Percentiles rank a stretch among this genome's conserved stretches.
phyloP scores from a whole-genome alignment of 225 moss, liverwort and hornwort genomes.

The Rhytidiadelphus loreus region DNA sequence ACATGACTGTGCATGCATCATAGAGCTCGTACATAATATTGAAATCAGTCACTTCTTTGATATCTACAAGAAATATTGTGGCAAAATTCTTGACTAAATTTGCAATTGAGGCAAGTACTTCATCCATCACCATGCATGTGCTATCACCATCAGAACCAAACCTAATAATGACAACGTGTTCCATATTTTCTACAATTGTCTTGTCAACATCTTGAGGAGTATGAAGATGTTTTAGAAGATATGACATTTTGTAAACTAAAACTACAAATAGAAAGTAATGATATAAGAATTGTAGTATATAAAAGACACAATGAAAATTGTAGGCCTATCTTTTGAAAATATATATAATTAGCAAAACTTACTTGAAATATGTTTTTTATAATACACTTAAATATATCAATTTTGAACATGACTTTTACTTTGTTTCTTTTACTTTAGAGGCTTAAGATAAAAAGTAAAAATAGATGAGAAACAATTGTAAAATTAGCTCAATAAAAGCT shows the following conservation, averaged over 20 bases:
- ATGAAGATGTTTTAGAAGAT: not conserved
- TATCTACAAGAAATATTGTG: not conserved
- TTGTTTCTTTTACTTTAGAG: not conserved
- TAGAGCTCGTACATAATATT: not conserved
- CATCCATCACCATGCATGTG: not conserved
- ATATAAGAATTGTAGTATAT: not conserved
- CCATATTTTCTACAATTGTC: not conserved
- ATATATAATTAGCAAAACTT: not conserved
- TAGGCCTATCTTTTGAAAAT: not conserved
- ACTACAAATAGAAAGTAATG: not conserved
- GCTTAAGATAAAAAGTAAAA: not conserved
- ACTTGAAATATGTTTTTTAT: not conserved
- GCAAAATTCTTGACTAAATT: not conserved
- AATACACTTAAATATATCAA: not conserved
- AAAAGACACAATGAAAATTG: not conserved
- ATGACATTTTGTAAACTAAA: not conserved
- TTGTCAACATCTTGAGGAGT: not conserved
- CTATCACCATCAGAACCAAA: not conserved
- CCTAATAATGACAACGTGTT: not conserved
- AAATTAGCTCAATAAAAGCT: not conserved
- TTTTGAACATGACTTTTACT: not conserved
- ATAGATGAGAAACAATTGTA: not conserved
- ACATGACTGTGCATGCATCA: not conserved
- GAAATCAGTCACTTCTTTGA: not conserved
- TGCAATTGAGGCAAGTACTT: not conserved